phyloP scores from a whole-genome alignment of 2,329 filamentous ascomycete species.

The Alternaria infectoria region DNA sequence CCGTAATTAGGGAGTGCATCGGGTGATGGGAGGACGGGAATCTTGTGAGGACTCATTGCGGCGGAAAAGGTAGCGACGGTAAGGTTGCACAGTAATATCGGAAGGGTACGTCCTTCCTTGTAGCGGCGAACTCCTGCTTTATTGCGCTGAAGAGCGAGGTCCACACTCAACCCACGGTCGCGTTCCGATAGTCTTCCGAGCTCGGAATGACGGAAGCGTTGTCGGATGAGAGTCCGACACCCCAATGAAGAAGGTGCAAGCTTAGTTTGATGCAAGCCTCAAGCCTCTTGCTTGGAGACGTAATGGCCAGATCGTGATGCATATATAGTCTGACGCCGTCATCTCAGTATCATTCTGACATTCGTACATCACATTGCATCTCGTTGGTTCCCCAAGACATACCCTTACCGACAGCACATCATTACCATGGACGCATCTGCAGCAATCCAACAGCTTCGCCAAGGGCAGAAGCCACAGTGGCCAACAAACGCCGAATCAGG shows the following conservation, averaged over 20 bases:
- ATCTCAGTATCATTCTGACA: neutral
- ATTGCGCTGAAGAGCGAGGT: constrained; percentile 9
- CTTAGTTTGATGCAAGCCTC: constrained; percentile 11
- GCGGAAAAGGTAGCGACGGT: constrained; percentile 1
- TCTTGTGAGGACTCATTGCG: constrained; percentile 38
- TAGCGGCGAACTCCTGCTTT: constrained; percentile 26
- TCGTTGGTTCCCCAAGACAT: neutral
- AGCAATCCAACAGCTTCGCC: constrained; percentile 35
- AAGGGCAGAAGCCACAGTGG: constrained; percentile 39
- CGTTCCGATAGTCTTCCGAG: constrained; percentile 13
- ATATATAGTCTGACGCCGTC: constrained; percentile 11
- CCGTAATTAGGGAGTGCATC: constrained; percentile 72
- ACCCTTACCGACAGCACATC: constrained; percentile 4
- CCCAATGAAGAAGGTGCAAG: constrained; percentile 26
- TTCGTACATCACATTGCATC: neutral
- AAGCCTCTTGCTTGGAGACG: constrained; percentile 13
- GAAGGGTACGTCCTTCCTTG: constrained; percentile 9
- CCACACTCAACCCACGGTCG: neutral
- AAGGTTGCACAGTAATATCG: neutral
- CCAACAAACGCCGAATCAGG: constrained; percentile 29
- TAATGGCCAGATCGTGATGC: constrained; percentile 9
- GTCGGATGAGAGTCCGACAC: constrained; percentile 7
- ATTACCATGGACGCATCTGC: constrained; percentile 29
- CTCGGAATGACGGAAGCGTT: neutral
- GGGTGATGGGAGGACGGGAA: constrained; percentile 29